phyloP scores from a whole-genome alignment of 306 rosid genomes.

The Casuarina equisetifolia region DNA sequence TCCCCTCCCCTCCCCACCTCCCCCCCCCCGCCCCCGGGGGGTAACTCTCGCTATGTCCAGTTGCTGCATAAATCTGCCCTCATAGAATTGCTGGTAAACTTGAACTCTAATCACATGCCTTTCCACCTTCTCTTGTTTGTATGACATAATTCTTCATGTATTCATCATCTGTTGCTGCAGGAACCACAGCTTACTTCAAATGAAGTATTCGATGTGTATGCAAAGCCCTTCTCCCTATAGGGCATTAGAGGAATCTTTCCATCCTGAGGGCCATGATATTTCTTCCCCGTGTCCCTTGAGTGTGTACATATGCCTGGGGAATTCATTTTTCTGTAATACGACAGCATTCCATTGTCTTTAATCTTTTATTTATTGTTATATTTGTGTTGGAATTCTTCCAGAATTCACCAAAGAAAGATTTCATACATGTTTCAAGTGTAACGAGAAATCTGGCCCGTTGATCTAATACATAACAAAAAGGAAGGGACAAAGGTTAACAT shows the following conservation, averaged over 20 bases:
- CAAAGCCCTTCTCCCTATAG: constrained; percentile 38
- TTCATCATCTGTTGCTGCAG: constrained; percentile 15
- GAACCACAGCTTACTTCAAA: constrained; percentile 45
- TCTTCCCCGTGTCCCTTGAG: background rate
- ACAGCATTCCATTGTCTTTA: background rate
- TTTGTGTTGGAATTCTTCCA: background rate
- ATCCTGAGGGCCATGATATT: background rate
- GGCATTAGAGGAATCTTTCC: background rate
- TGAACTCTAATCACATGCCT: background rate
- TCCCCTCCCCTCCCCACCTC: too few relatives aligned
- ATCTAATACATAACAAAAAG: too few relatives aligned
- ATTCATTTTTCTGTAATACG: constrained; percentile 3
- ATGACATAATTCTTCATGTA: background rate
- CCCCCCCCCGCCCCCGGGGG: too few relatives aligned
- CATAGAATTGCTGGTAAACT: background rate
- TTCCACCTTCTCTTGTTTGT: background rate
- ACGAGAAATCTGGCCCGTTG: too few relatives aligned
- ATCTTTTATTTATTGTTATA: background rate
- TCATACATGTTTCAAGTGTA: too few relatives aligned
- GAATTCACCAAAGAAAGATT: too few relatives aligned
- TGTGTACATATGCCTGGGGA: constrained; percentile 6
- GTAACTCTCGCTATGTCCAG: too few relatives aligned
- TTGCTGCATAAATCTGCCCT: background rate
- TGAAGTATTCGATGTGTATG: constrained; percentile 38
- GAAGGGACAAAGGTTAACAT: too few relatives aligned